These are phyloP conservation scores for Stagonosporopsis tanaceti DNA, from an alignment of 2,329 filamentous ascomycete genomes.

Conservation along the genomic window DNA sequence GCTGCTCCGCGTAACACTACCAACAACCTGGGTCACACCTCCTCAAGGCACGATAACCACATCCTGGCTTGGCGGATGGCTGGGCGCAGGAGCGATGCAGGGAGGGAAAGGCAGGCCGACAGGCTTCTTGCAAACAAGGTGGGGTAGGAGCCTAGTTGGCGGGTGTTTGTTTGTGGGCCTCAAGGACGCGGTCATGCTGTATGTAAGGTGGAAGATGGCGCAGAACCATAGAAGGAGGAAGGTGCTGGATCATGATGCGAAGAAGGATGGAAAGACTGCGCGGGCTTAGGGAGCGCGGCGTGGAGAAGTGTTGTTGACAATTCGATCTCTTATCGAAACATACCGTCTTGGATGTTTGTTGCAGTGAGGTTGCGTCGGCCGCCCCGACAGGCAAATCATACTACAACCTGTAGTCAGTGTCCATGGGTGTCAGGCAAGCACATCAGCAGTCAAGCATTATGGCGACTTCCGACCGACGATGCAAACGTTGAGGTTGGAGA, in stretches of 20 bases:
- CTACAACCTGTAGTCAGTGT: too few relatives aligned
- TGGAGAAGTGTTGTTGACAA: not conserved
- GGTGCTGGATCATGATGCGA: slow-evolving; percentile 53
- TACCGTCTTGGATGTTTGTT: too few relatives aligned
- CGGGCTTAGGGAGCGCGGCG: not conserved
- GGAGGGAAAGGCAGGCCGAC: slow-evolving; percentile 53
- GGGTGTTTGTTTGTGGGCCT: slow-evolving; percentile 88
- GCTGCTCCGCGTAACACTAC: slow-evolving; percentile 72
- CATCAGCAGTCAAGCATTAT: too few relatives aligned
- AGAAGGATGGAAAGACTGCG: not conserved
- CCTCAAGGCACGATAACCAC: slow-evolving; percentile 33
- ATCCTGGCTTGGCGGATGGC: slow-evolving; percentile 37
- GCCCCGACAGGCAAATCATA: too few relatives aligned
- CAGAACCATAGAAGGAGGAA: slow-evolving; percentile 56
- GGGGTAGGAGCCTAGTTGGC: slow-evolving; percentile 88
- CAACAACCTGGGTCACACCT: slow-evolving; percentile 68
- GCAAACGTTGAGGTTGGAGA: not conserved
- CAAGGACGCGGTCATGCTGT: slow-evolving; percentile 71
- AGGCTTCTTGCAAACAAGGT: slow-evolving; percentile 80
- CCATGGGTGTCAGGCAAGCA: too few relatives aligned
- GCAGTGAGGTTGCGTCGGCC: too few relatives aligned
- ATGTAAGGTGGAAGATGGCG: slow-evolving; percentile 62
- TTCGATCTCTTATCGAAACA: not conserved
- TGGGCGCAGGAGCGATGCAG: slow-evolving; percentile 20
- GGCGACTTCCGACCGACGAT: not conserved